These are phyloP conservation scores for Chlorella variabilis DNA, from an alignment of 163 green algal genomes.

Conservation along the genomic window DNA sequence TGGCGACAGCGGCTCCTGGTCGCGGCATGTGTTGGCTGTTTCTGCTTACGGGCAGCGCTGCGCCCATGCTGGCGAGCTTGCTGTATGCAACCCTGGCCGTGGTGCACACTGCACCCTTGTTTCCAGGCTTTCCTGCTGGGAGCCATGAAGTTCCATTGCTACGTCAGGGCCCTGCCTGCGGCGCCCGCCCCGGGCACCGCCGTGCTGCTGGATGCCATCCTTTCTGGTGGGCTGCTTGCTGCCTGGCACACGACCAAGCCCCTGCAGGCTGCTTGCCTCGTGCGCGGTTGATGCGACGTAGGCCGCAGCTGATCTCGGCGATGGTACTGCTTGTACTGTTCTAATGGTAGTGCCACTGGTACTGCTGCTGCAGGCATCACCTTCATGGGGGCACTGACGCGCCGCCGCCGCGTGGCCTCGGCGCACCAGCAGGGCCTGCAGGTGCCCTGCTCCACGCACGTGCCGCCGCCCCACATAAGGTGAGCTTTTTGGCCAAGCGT, in stretches of 20 bases:
- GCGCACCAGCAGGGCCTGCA: slow-evolving; percentile 1
- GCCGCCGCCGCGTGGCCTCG: slow-evolving; percentile 27
- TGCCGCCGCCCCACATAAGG: slow-evolving; percentile 72
- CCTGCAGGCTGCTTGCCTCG: neutral
- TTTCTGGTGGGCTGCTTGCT: slow-evolving; percentile 30
- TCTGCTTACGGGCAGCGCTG: neutral
- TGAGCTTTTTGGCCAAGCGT: slow-evolving; percentile 27
- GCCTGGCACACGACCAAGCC: no score
- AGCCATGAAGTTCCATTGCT: slow-evolving; percentile 93
- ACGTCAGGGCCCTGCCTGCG: slow-evolving; percentile 56
- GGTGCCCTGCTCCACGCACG: slow-evolving; percentile 44
- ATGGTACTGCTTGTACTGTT: no score
- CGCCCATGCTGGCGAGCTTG: neutral
- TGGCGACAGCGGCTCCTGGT: no score
- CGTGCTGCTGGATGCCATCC: slow-evolving; percentile 65
- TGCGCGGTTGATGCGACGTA: no score
- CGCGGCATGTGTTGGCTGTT: no score
- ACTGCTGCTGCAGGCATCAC: slow-evolving; percentile 6
- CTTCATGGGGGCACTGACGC: slow-evolving; percentile 38
- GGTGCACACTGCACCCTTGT: no score
- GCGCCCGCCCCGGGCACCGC: slow-evolving; percentile 27
- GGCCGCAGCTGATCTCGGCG: no score
- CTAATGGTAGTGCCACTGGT: no score
- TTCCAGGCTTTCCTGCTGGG: slow-evolving; percentile 83
- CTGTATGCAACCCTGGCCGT: neutral